Evolutionary conservation across 1,284 basidiomycete species (phyloP).

Genomic region (Chalciporus sp.): DNA sequence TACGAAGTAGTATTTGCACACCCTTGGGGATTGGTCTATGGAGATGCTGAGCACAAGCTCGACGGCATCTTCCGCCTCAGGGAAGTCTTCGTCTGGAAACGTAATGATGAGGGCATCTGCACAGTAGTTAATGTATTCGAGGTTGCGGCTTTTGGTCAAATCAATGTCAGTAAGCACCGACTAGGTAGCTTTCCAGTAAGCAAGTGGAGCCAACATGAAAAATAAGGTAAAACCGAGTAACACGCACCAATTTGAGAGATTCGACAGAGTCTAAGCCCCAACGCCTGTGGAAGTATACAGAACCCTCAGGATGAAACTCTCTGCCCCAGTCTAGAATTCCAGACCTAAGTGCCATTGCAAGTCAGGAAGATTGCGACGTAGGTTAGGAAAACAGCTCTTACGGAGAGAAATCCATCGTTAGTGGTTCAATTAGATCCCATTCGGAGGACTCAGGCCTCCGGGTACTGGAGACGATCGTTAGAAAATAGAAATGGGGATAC

Average conservation of each 20-base stretch:
- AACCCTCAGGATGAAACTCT: not conserved
- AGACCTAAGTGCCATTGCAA: not conserved
- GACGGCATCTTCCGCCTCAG: not conserved
- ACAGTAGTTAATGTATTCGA: not conserved
- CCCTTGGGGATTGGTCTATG: not conserved
- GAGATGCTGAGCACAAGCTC: not conserved
- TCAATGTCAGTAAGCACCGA: not conserved
- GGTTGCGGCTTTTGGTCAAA: not conserved
- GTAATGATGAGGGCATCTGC: not conserved
- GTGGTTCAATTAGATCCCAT: not conserved
- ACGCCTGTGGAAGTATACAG: not conserved
- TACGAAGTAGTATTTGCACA: conserved; percentile 22
- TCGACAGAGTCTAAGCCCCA: not conserved
- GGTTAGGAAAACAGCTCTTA: not conserved
- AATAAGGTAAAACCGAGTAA: not conserved
- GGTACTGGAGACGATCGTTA: not conserved
- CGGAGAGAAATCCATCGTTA: not conserved
- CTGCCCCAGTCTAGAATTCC: not conserved
- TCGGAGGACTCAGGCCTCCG: not conserved
- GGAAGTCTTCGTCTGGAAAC: not conserved
- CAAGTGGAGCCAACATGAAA: too few relatives aligned
- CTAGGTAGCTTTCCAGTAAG: not conserved
- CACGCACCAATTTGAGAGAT: not conserved
- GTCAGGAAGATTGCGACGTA: not conserved
- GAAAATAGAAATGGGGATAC: not conserved